These are phyloP conservation scores for Trichophyton equinum DNA, from an alignment of 2,329 filamentous ascomycete genomes.

Conservation along the genomic window DNA sequence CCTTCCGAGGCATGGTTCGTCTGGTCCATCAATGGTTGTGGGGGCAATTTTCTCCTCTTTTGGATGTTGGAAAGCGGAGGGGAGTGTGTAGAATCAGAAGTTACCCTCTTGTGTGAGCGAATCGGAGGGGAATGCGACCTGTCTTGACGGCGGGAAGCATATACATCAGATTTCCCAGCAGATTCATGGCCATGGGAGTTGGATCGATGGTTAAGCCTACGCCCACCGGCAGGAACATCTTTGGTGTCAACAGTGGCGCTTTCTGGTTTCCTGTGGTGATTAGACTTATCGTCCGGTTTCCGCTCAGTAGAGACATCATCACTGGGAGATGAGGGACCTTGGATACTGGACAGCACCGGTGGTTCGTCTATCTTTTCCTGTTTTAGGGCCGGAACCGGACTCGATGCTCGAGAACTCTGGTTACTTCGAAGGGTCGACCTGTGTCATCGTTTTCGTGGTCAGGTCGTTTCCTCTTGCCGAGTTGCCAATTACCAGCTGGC, in stretches of 20 bases:
- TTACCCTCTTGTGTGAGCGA: conserved; percentile 25
- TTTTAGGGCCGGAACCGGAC: conserved; percentile 24
- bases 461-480: conserved; percentile 22
- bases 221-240: neutral
- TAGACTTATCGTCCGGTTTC: neutral
- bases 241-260: neutral
- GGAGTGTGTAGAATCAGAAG: conserved; percentile 27
- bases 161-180: neutral
- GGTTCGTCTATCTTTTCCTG: conserved; percentile 25
- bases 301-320: conserved; percentile 11
- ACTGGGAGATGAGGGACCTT: conserved; percentile 14
- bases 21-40: conserved; percentile 30
- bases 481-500: conserved; percentile 18
- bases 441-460: conserved; percentile 19
- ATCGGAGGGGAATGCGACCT: conserved; percentile 27
- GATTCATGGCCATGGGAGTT: neutral
- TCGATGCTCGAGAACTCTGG: conserved; percentile 18
- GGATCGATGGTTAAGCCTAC: conserved; percentile 3
- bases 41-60: conserved; percentile 24
- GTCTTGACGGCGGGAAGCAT: conserved; percentile 16
- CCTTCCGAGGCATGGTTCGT: conserved; percentile 36
- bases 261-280: neutral
- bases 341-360: conserved; percentile 17
- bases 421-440: conserved; percentile 17
- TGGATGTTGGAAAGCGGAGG: conserved; percentile 10